Evolutionary conservation across 2,329 filamentous ascomycete species (phyloP), one percentile per base, ranked within the genome.

Genomic region (Taxawa tesnikishii): DNA sequence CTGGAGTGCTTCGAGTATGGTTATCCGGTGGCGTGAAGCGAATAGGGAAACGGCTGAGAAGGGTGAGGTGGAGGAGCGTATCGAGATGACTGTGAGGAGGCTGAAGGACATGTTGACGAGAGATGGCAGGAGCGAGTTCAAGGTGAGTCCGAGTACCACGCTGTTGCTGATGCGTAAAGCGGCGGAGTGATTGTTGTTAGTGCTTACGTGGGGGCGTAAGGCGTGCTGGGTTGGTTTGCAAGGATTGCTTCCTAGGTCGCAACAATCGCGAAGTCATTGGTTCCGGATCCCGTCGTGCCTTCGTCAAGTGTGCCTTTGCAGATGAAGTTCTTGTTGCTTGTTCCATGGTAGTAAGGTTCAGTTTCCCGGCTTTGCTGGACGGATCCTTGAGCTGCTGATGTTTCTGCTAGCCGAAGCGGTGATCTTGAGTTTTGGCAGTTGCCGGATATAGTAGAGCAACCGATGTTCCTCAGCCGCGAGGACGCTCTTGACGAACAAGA

Each of bases 21-120:
- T 62, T 2, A 51, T 52, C 1, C 48, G 65, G 25, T 68, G 64
- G 63, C 50, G 60, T 7, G 47, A 64, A 42, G 63, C 60, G 0
- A 43, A 69, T 39, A 57, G 60, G 0, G 58, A 60, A 0, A 38
- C 42, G 0, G 54, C 48, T 0, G 54, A 55, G 0, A 65, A 61
- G 1, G 62, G 65, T 7, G 28, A 46, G 1, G 63, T 23, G 61
- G 34, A 44, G 55, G 12, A 48, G 34, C 19, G 32, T 4, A 42
- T 60, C 5, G 54, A 39, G 24, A 40, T 47, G n/a, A 60, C 46
- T 7, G 37, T 38, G 14, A 43, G 34, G 24, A 34, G 40, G 30
- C 30, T 56, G 7, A 40, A 44, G 32, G 45, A 50, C 29, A 21
- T 43, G 18, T 28, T 47, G 9, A 29, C 26, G 15, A 33, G 17